Evolutionary conservation across 441 rosid genomes (phyloP).

Genomic region (Croton setiger): DNA sequence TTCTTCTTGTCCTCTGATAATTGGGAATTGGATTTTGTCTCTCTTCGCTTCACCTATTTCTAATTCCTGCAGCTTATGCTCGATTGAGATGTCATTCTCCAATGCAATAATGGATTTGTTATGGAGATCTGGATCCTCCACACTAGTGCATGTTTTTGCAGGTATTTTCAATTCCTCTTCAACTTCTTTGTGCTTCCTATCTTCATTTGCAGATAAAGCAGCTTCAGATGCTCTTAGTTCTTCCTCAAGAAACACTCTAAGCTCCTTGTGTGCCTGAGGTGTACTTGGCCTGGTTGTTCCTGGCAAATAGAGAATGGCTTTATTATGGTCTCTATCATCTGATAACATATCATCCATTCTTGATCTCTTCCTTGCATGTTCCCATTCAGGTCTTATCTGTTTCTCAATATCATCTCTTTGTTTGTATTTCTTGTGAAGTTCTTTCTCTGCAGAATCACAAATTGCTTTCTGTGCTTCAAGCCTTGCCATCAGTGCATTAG

Average conservation of each 20-base stretch:
- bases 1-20: conserved; percentile 35
- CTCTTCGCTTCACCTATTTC: conserved; percentile 40
- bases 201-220: conserved; percentile 34
- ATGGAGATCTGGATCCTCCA: conserved; percentile 27
- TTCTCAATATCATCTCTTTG: conserved; percentile 72
- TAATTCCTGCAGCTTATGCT: conserved; percentile 37
- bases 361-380: conserved; percentile 76
- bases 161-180: conserved; percentile 32
- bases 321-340: conserved; percentile 42
- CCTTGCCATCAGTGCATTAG: conserved; percentile 77
- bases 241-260: conserved; percentile 66
- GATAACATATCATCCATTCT: conserved; percentile 50
- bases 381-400: conserved; percentile 71
- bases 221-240: conserved; percentile 57
- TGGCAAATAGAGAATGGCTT: conserved; percentile 54
- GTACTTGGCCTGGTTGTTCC: conserved; percentile 48
- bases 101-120: conserved; percentile 34
- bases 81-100: conserved; percentile 34
- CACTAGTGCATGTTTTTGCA: conserved; percentile 24
- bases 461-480: conserved; percentile 89
- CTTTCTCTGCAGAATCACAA: conserved; percentile 79
- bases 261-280: conserved; percentile 54
- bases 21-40: conserved; percentile 30
- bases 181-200: conserved; percentile 34
- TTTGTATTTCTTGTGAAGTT: conserved; percentile 76